phyloP scores from a whole-genome alignment of 805 yeast species.

The Candida chauliodis region DNA sequence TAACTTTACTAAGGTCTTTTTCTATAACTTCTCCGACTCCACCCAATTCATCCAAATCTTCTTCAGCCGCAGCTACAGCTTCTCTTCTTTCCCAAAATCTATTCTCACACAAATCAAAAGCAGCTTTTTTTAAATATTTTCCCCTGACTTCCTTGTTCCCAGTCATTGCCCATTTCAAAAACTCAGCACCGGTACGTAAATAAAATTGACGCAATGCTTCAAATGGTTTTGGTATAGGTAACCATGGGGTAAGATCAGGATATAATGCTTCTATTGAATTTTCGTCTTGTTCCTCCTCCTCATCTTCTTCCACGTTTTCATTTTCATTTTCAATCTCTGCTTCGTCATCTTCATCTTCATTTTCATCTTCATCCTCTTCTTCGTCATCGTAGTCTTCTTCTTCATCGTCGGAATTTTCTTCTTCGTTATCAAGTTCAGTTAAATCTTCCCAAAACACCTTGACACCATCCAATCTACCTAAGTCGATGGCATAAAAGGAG shows the following conservation, averaged over 20 bases:
- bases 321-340: constrained; percentile 39
- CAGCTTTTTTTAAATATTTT: constrained; percentile 79
- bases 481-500: constrained; percentile 80
- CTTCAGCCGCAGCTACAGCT: constrained; percentile 83
- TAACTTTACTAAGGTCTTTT: constrained; percentile 50
- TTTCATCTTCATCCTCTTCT: constrained; percentile 65
- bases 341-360: constrained; percentile 42
- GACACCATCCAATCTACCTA: constrained; percentile 84
- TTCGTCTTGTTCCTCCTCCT: constrained; percentile 66
- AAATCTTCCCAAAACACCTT: constrained; percentile 89
- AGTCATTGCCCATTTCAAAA: constrained; percentile 90
- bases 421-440: constrained; percentile 50
- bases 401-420: constrained; percentile 56
- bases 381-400: constrained; percentile 53
- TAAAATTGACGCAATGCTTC: constrained; percentile 83
- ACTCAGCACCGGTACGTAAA: constrained; percentile 78
- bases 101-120: constrained; percentile 87
- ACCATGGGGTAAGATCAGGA: constrained; percentile 94
- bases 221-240: constrained; percentile 95
- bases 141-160: constrained; percentile 84
- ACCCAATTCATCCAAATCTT: constrained; percentile 81
- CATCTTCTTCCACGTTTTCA: constrained; percentile 54
- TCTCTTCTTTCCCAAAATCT: constrained; percentile 99
- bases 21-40: constrained; percentile 89
- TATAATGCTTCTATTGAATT: constrained; percentile 63